These are phyloP conservation scores for Melastoma malabathricum DNA, from an alignment of 345 rosid genomes.

Conservation along the genomic window DNA sequence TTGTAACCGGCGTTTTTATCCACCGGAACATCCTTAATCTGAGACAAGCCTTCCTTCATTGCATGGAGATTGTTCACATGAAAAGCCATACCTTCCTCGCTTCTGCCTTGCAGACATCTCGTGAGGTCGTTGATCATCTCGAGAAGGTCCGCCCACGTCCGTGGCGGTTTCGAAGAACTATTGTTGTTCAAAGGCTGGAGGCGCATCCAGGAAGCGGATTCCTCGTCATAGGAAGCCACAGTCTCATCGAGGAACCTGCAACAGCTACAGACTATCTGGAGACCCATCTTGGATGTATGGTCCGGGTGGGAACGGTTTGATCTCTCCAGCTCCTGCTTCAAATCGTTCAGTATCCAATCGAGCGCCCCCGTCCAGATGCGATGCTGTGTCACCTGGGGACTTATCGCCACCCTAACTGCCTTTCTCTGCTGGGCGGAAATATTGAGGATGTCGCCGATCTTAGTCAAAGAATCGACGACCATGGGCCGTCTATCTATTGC, in stretches of 20 bases:
- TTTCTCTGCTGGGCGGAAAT: conserved; percentile 67
- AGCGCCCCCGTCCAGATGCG: conserved; percentile 61
- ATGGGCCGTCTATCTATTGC: conserved; percentile 40
- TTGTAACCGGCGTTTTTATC: conserved; percentile 54
- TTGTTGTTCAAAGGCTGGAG: conserved; percentile 30
- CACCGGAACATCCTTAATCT: conserved; percentile 51
- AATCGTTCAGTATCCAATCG: conserved; percentile 38
- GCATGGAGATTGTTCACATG: conserved; percentile 46
- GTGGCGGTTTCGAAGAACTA: conserved; percentile 11
- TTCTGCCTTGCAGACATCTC: conserved; percentile 20
- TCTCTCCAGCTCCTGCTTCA: conserved; percentile 43
- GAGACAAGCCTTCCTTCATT: conserved; percentile 77
- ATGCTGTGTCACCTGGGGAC: conserved; percentile 60
- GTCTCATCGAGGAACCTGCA: conserved; percentile 42
- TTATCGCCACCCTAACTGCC: conserved; percentile 33
- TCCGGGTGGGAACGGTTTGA: conserved; percentile 20
- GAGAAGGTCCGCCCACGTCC: conserved; percentile 68
- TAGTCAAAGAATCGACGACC: conserved; percentile 42
- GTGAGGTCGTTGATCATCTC: conserved; percentile 66
- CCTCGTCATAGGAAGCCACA: conserved; percentile 19
- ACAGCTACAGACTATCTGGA: conserved; percentile 53
- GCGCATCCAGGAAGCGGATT: conserved; percentile 61
- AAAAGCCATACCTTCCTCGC: conserved; percentile 25
- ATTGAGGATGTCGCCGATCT: conserved; percentile 35
- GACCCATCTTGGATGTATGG: conserved; percentile 34